These are phyloP conservation scores for Graphium sp. DNA, from an alignment of 2,329 filamentous ascomycete genomes.

Conservation along the genomic window DNA sequence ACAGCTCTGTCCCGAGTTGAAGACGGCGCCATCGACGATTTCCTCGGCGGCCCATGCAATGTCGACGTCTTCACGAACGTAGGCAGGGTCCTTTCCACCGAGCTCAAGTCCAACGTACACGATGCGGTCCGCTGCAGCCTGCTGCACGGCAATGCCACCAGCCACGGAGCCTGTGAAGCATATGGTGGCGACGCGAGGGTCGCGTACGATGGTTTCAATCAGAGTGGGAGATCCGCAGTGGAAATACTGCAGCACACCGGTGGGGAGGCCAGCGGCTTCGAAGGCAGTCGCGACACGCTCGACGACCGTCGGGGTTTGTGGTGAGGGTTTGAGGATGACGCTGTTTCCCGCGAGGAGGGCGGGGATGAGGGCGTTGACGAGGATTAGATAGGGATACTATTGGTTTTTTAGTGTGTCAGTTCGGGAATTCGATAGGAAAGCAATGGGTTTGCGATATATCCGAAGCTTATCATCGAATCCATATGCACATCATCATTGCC, in stretches of 20 bases:
- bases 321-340: slow-evolving; percentile 86
- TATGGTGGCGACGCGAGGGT: slow-evolving; percentile 61
- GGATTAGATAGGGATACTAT: slow-evolving; percentile 85
- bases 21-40: slow-evolving; percentile 89
- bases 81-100: slow-evolving; percentile 89
- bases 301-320: slow-evolving; percentile 82
- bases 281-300: slow-evolving; percentile 72
- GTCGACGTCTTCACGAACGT: slow-evolving; percentile 74
- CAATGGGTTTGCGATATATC: too few relatives aligned
- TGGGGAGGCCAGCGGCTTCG: slow-evolving; percentile 60
- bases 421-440: too few relatives aligned
- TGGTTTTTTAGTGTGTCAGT: too few relatives aligned
- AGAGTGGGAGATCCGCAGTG: slow-evolving; percentile 66
- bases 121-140: slow-evolving; percentile 67
- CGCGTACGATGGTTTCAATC: slow-evolving; percentile 63
- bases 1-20: slow-evolving; percentile 98
- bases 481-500: too few relatives aligned
- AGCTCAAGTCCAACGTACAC: slow-evolving; percentile 81
- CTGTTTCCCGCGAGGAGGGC: slow-evolving; percentile 83
- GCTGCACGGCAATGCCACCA: slow-evolving; percentile 72
- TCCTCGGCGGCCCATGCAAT: slow-evolving; percentile 82
- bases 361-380: slow-evolving; percentile 83
- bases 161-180: slow-evolving; percentile 92
- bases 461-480: too few relatives aligned
- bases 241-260: slow-evolving; percentile 79